Evolutionary conservation across 768 basidiomycete species (phyloP), one percentile per base, ranked within the genome.

Genomic region (Hericium rajendrae): DNA sequence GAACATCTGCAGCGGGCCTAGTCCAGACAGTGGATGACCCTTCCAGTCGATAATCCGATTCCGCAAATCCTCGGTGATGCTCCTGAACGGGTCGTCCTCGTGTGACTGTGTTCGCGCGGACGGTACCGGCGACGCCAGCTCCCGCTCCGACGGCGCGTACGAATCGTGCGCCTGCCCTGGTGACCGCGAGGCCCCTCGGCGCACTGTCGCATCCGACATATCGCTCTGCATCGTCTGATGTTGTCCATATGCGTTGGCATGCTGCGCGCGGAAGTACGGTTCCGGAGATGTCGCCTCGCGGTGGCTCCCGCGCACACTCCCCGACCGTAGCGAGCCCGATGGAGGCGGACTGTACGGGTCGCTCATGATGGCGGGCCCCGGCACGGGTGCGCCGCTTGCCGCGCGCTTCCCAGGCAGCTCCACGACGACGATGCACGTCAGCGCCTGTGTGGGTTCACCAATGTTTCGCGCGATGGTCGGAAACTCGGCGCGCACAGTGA

Each of bases 31-130:
- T 2, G 91, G 88, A 66, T 94, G 94, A 0, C 91, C 92, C 68
- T 95, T 95, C 91, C 94, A 97, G 72, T 97, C 94, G 56, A 89
- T 86, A 64, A 98, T 93, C 40, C 97, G 84, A 67, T 83, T 84
- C 62, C 86, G 79, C 40, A 99, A 80, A 69, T 98, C 95, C 57
- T 90, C 87, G 2, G 93, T 88, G 68, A 97, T 90, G 40, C 83
- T 79, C 24, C 71, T 77, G 72, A 97, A 94, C 4, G 91, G 86
- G 62, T 86, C 83, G 43, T 84, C 83, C 12, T 76, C 66, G 11
- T 73, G 46, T 73, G 73, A 55, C 24, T 54, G 57, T 4, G n/a
- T 8, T 22, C 10, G 59, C 24, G 56, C 32, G 13, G 38, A 57
- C 3, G 52, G 38, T 11, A 59, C 18, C 15, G 57, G 32, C 24